Evolutionary conservation across 352 stramenopile genomes (phyloP).

Genomic region (Phytophthora chlamydospora): DNA sequence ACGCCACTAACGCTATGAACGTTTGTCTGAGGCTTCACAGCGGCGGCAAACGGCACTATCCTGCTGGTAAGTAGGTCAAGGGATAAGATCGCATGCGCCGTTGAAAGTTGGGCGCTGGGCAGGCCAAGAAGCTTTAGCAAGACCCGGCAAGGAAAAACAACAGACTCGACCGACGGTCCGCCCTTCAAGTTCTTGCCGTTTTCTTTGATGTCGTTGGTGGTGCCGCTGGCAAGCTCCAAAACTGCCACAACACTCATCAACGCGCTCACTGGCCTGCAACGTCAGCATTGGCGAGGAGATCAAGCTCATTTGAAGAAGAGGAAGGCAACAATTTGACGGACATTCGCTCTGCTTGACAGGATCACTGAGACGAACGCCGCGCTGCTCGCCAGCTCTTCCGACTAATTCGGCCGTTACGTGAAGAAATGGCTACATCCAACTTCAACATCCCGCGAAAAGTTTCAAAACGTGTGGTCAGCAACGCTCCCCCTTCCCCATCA

Average conservation of each 20-base stretch:
- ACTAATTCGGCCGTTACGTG: conserved; percentile 3
- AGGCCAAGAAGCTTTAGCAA: conserved; percentile 1
- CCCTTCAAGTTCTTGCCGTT: conserved; percentile 15
- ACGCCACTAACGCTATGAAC: conserved; percentile 34
- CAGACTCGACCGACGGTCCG: not conserved
- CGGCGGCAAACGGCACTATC: conserved; percentile 30
- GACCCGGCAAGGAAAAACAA: not conserved
- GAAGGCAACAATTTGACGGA: no score
- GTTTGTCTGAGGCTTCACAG: conserved; percentile 14
- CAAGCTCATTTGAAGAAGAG: not conserved
- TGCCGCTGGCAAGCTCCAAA: conserved; percentile 13
- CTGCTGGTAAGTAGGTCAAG: conserved; percentile 16
- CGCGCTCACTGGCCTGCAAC: conserved; percentile 12
- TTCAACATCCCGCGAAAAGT: conserved; percentile 19
- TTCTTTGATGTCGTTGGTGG: conserved; percentile 9
- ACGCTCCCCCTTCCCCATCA: conserved; percentile 1
- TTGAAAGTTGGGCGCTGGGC: conserved; percentile 21
- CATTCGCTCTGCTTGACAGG: not conserved
- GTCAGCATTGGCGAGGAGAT: not conserved
- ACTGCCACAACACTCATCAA: conserved; percentile 7
- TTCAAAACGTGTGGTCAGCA: conserved; percentile 21
- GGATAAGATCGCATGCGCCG: conserved; percentile 33
- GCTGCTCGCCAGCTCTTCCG: not conserved
- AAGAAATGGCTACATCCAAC: conserved; percentile 27
- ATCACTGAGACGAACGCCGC: not conserved